Conservation (phyloP, 306 rosid species). For the Erythrophleum fordii region DNA sequence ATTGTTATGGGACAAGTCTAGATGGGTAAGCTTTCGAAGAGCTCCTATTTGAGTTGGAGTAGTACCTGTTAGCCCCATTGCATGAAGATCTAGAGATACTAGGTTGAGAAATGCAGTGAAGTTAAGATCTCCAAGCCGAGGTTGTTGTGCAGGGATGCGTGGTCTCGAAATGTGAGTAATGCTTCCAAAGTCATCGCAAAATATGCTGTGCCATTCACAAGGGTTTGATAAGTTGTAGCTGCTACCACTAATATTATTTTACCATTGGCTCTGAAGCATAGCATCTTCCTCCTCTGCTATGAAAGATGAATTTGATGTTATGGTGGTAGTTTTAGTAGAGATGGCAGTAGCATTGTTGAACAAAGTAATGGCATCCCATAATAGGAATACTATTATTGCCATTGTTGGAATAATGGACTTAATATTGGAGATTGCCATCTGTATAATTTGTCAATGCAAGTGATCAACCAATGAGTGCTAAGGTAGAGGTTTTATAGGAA, state of each 20-base stretch:
- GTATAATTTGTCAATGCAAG: no score
- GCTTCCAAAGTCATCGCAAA: not conserved
- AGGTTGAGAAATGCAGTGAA: slow-evolving; percentile 17
- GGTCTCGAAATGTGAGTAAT: not conserved
- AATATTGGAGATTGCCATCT: no score
- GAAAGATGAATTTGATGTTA: no score
- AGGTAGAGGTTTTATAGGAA: no score
- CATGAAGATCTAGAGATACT: not conserved
- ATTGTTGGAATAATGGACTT: no score
- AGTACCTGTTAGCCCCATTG: not conserved
- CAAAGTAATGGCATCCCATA: not conserved
- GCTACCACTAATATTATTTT: no score
- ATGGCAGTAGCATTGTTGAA: not conserved
- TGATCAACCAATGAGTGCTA: no score
- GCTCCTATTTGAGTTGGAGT: not conserved
- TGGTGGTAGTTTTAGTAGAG: no score
- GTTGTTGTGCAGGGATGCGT: accelerated
- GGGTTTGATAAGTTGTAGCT: not conserved
- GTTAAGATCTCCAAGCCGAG: not conserved
- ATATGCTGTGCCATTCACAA: not conserved
- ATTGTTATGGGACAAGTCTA: not conserved
- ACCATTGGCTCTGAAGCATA: not conserved
- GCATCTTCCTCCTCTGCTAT: not conserved
- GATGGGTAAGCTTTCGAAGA: not conserved
- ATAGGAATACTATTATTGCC: no score